These are phyloP conservation scores for Populus alba DNA, from an alignment of 345 rosid species.

Conservation along the genomic window DNA sequence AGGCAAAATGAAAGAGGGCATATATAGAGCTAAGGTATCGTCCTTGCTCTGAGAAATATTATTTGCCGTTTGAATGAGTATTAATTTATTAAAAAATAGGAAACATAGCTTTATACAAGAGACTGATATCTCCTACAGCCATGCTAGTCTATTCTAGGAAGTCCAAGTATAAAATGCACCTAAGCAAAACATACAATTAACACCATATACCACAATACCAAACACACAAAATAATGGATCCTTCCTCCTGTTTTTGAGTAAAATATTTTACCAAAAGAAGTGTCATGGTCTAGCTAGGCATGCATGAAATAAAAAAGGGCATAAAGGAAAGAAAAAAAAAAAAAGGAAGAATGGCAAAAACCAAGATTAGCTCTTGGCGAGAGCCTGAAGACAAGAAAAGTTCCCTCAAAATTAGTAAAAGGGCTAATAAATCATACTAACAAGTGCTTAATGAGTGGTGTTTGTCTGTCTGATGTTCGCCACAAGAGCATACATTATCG, in stretches of 20 bases:
- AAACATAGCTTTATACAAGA: too few relatives aligned
- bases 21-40: too few relatives aligned
- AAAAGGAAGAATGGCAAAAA: neutral
- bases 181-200: too few relatives aligned
- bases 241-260: conserved; percentile 4
- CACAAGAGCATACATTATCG: conserved; percentile 10
- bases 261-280: conserved; percentile 13
- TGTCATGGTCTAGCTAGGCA: neutral
- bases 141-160: too few relatives aligned
- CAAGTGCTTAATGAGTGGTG: conserved; percentile 50
- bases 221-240: neutral
- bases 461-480: conserved; percentile 33
- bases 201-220: too few relatives aligned
- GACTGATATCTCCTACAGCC: too few relatives aligned
- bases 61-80: too few relatives aligned
- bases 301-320: neutral
- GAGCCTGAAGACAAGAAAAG: conserved; percentile 28
- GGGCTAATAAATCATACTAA: conserved; percentile 1
- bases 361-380: conserved; percentile 16
- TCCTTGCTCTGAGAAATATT: too few relatives aligned
- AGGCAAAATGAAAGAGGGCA: too few relatives aligned
- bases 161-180: too few relatives aligned
- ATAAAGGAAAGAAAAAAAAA: neutral
- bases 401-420: conserved; percentile 35
- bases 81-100: too few relatives aligned